Base-by-base conservation (phyloP, 1,139 yeast species). In the Candida dubliniensis region DNA sequence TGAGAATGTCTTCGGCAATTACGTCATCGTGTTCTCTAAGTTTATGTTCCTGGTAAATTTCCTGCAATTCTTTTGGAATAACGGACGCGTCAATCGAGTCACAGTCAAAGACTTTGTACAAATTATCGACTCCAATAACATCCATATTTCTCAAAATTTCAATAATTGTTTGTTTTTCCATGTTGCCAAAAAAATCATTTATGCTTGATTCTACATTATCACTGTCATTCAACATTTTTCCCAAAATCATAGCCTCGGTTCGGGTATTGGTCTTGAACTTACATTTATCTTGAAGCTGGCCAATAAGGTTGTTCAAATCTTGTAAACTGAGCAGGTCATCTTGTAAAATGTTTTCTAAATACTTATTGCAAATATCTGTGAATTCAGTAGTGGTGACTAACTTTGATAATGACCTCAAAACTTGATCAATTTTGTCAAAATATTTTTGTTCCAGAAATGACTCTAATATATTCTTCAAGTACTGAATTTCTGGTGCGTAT, bases 391-490 rank as follows among this genome's bases (percentile, higher is more conserved):
- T 27, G 8, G 54, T 23, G 59, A 54, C 43, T 74, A 66, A 33
- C 76, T 67, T 36, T 75, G 78, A 51, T 76, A 74, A 40, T 2
- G 88, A 82, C 36, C 69, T 65, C 38, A 90, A 66, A 24, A 89
- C 82, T 29, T 82, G 69, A 52, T 79, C 82, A 0, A 96, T 96
- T 54, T 97, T 73, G 30, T 76, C 78, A 54, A 78, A 79, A 58
- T 87, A 87, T 43, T 77, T 77, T 30, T 87, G 76, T 38, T 81
- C 77, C 33, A 91, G 33, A 32, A 49, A 47, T 23, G 51, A 38
- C 25, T 49, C 52, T 24, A 50, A 26, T 40, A 49, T 41, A 23
- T 40, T 42, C 38, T 46, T 50, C 15, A 50, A 33, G 18, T 46
- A 45, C 5, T 33, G 32, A 26, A 49, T 40, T 40, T 50, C 54